phyloP scores from a whole-genome alignment of 768 basidiomycete genomes.

The Tulasnella sp. region DNA sequence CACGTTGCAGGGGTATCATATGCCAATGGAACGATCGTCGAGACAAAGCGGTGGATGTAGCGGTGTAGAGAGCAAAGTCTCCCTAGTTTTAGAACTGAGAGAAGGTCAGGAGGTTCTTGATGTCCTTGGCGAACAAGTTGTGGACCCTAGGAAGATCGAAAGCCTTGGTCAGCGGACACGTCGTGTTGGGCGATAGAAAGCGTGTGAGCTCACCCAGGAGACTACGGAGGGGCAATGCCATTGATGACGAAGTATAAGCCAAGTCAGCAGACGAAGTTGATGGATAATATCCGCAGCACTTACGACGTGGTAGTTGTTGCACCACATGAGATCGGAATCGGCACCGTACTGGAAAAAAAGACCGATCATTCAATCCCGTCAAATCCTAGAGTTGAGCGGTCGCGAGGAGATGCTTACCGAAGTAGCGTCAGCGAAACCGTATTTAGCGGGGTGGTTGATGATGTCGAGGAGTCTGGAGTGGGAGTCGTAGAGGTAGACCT shows the following conservation, averaged over 20 bases:
- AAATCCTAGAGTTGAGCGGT: background rate
- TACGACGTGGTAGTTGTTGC: conserved; percentile 13
- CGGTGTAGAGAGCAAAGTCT: background rate
- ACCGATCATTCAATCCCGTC: conserved; percentile 20
- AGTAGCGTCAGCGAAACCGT: conserved; percentile 43
- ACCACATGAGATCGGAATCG: conserved; percentile 7
- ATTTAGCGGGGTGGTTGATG: conserved; percentile 37
- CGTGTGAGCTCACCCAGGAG: background rate
- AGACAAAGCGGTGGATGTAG: background rate
- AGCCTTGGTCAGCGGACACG: too few relatives aligned
- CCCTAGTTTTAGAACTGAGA: background rate
- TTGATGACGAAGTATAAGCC: background rate
- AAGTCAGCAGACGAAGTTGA: background rate
- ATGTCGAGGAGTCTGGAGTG: conserved; percentile 38
- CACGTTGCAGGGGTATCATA: background rate
- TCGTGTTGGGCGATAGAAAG: background rate
- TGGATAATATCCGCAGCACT: background rate
- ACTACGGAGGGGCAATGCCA: background rate
- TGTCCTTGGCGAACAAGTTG: background rate
- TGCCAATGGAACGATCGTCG: background rate
- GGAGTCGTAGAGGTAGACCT: conserved; percentile 40
- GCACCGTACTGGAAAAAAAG: background rate
- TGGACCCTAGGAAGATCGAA: background rate
- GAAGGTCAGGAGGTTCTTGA: background rate
- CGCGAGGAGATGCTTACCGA: conserved; percentile 16